Evolutionary conservation across 139 green algal genomes (phyloP).

Genomic region (Zygnema circumcarinatum): DNA sequence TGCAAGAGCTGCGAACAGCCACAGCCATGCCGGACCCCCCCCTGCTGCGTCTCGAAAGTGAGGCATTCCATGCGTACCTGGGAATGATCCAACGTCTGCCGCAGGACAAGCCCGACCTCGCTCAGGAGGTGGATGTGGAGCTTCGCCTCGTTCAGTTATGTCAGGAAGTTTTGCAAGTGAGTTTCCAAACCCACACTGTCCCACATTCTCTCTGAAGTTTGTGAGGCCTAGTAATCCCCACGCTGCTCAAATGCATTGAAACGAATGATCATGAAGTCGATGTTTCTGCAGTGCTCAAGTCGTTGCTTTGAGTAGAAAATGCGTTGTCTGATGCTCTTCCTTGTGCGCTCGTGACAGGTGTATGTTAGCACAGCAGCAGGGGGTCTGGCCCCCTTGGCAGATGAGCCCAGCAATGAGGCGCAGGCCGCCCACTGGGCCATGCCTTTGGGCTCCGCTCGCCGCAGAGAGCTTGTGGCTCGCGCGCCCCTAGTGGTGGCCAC

Average conservation of each 20-base stretch:
- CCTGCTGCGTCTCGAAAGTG: conserved; percentile 88
- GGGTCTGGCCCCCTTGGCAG: conserved; percentile 5
- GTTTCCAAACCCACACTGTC: conserved; percentile 52
- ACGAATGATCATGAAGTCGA: not conserved
- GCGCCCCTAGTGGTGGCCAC: conserved; percentile 65
- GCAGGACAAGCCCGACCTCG: conserved; percentile 23
- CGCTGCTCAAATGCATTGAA: not conserved
- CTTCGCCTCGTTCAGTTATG: conserved; percentile 73
- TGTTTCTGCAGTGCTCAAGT: too few relatives aligned
- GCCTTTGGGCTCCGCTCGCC: conserved; percentile 32
- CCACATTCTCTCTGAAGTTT: not conserved
- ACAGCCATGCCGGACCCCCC: conserved; percentile 83
- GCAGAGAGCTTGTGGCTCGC: conserved; percentile 40
- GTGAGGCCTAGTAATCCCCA: not conserved
- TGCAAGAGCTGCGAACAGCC: conserved; percentile 27
- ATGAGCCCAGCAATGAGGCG: conserved; percentile 7
- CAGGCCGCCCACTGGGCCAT: conserved; percentile 4
- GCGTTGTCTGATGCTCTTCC: too few relatives aligned
- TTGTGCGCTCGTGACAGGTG: too few relatives aligned
- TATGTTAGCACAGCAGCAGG: conserved; percentile 24
- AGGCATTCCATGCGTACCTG: conserved; percentile 85
- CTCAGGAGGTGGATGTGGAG: conserved; percentile 59
- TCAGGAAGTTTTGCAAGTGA: conserved; percentile 72
- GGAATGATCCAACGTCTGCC: conserved; percentile 76
- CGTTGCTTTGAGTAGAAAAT: too few relatives aligned